These are phyloP conservation scores for Blastocystis sp. DNA, from an alignment of 352 stramenopile species.

Conservation along the genomic window DNA sequence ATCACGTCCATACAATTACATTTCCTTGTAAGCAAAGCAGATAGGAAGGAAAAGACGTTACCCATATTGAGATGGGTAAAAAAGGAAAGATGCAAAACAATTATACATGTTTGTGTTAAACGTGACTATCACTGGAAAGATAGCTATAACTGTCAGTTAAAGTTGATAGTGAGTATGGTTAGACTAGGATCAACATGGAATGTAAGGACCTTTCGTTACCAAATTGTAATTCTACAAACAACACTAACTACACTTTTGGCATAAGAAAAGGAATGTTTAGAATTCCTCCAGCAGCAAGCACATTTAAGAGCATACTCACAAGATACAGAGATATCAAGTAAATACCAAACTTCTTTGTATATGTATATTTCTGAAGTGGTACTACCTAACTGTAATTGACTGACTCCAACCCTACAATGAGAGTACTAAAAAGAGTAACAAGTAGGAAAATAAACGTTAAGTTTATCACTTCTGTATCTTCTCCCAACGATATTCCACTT, in stretches of 20 bases:
- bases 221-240: not conserved
- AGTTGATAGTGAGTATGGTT: too few relatives aligned
- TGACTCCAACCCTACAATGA: not conserved
- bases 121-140: too few relatives aligned
- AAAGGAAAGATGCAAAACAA: not conserved
- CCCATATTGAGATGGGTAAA: not conserved
- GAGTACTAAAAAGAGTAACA: conserved; percentile 54
- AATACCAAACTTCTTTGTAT: conserved; percentile 54
- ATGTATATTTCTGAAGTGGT: conserved; percentile 46
- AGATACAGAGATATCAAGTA: conserved; percentile 39
- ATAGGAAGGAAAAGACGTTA: not conserved
- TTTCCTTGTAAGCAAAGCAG: not conserved
- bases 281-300: conserved; percentile 20
- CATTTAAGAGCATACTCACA: conserved; percentile 34
- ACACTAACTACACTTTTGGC: not conserved
- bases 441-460: conserved; percentile 63
- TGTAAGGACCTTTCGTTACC: too few relatives aligned
- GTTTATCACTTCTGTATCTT: conserved; percentile 63
- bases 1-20: not conserved
- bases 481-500: conserved; percentile 43
- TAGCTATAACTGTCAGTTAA: too few relatives aligned
- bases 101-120: too few relatives aligned
- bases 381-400: not conserved
- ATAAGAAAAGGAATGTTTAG: conserved; percentile 41
- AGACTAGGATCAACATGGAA: too few relatives aligned